These are phyloP conservation scores for Tylopilus sp. DNA, from an alignment of 768 basidiomycete species.

Conservation along the genomic window DNA sequence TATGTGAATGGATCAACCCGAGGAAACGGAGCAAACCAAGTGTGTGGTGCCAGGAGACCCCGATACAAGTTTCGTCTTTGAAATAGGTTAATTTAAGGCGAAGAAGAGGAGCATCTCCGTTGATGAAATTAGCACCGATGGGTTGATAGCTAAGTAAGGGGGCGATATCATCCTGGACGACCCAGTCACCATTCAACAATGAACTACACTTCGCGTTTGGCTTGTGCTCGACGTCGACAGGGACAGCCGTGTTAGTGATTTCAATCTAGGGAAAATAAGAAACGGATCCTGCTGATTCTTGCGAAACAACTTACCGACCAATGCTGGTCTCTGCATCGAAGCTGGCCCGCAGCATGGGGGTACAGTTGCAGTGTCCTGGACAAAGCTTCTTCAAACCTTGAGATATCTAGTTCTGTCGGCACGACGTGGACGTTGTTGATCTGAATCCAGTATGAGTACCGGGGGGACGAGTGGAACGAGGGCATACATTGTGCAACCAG, in stretches of 20 bases:
- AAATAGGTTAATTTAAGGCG: slow-evolving; percentile 29
- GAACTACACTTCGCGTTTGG: slow-evolving; percentile 3
- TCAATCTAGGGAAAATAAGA: slow-evolving; percentile 18
- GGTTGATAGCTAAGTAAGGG: slow-evolving; percentile 16
- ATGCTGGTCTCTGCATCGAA: slow-evolving; percentile 6
- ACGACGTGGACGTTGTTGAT: slow-evolving; percentile 9
- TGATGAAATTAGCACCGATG: slow-evolving; percentile 11
- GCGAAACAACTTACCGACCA: slow-evolving; percentile 20
- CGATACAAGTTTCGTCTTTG: slow-evolving; percentile 25
- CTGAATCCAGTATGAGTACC: background rate
- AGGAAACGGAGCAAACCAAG: slow-evolving; percentile 23
- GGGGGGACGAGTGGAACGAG: background rate
- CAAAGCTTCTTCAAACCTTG: slow-evolving; percentile 23
- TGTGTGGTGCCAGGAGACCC: slow-evolving; percentile 34
- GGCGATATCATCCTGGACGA: slow-evolving; percentile 24
- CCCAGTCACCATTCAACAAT: slow-evolving; percentile 23
- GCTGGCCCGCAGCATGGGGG: slow-evolving; percentile 25
- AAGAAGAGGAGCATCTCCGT: slow-evolving; percentile 20
- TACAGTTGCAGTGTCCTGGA: slow-evolving; percentile 22
- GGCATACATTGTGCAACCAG: slow-evolving; percentile 17
- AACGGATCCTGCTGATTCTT: background rate
- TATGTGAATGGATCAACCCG: background rate
- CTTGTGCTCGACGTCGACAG: slow-evolving; percentile 15
- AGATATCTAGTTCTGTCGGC: slow-evolving; percentile 10
- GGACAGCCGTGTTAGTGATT: slow-evolving; percentile 18